phyloP scores from a whole-genome alignment of 208 protist species.

The Trypanosoma mega region DNA sequence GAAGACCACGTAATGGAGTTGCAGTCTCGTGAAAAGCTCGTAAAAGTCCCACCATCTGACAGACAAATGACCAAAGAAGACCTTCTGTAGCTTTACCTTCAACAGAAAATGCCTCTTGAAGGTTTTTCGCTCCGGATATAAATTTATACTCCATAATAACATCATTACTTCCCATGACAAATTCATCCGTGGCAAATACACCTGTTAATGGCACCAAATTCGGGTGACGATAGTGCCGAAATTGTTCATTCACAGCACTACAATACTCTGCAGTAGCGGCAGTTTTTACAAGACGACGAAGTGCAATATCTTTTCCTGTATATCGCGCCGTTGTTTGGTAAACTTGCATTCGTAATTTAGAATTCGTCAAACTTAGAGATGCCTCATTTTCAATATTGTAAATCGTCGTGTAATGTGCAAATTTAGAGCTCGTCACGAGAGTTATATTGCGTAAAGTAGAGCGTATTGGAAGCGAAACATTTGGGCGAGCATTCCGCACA shows the following conservation, averaged over 20 bases:
- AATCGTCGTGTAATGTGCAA: slow-evolving; percentile 84
- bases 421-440: slow-evolving; percentile 80
- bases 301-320: slow-evolving; percentile 70
- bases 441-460: slow-evolving; percentile 58
- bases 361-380: slow-evolving; percentile 50
- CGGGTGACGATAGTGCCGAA: slow-evolving; percentile 76
- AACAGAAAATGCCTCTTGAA: slow-evolving; percentile 78
- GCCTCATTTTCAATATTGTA: slow-evolving; percentile 82
- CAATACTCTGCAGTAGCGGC: slow-evolving; percentile 49
- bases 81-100: slow-evolving; percentile 73
- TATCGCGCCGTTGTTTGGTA: slow-evolving; percentile 79
- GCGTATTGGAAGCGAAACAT: slow-evolving; percentile 68
- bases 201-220: slow-evolving; percentile 79
- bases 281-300: slow-evolving; percentile 73
- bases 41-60: slow-evolving; percentile 81
- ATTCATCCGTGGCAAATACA: slow-evolving; percentile 78
- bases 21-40: slow-evolving; percentile 85
- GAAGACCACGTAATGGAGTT: slow-evolving; percentile 68
- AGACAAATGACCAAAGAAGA: slow-evolving; percentile 85
- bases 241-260: slow-evolving; percentile 44
- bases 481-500: slow-evolving; percentile 50
- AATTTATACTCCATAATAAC: slow-evolving; percentile 89
- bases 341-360: slow-evolving; percentile 66
- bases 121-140: slow-evolving; percentile 69
- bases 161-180: slow-evolving; percentile 81